phyloP scores from a whole-genome alignment of 768 basidiomycete species.

The Psilocybe subaeruginosa region DNA sequence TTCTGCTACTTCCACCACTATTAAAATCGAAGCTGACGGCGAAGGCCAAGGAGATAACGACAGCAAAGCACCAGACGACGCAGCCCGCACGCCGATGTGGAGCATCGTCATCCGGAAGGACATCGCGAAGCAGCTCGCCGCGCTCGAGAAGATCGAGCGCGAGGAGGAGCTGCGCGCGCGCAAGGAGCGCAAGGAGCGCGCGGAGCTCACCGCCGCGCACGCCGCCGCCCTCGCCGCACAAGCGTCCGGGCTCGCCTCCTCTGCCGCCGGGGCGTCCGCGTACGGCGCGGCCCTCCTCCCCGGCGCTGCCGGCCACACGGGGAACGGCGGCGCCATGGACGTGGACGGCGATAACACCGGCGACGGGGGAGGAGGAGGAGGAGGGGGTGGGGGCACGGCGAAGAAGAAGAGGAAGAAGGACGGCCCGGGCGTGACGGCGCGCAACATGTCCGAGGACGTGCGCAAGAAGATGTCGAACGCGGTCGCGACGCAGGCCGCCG shows the following conservation, averaged over 20 bases:
- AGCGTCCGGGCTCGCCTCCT: conserved; percentile 38
- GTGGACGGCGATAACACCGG: no score
- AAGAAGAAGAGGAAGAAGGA: conserved; percentile 87
- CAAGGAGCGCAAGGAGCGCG: conserved; percentile 77
- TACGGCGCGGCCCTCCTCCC: background rate
- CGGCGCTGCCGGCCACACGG: background rate
- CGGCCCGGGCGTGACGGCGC: conserved; percentile 80
- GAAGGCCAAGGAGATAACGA: background rate
- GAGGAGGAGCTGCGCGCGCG: conserved; percentile 82
- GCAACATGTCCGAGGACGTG: conserved; percentile 91
- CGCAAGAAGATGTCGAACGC: conserved; percentile 92
- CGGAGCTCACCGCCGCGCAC: conserved; percentile 72
- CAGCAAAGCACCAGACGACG: background rate
- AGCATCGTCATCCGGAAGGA: conserved; percentile 76
- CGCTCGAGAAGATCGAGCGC: conserved; percentile 76
- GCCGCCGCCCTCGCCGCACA: conserved; percentile 66
- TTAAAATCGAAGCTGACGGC: background rate
- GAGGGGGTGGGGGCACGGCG: conserved; percentile 19
- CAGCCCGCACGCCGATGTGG: conserved; percentile 69
- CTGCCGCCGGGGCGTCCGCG: background rate
- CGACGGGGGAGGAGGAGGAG: background rate
- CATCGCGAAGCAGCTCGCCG: conserved; percentile 74
- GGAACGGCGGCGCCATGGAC: no score
- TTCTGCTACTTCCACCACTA: background rate
- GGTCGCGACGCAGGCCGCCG: conserved; percentile 88